Base-by-base conservation (phyloP, 1,139 yeast species). In the Hyphopichia fennica region DNA sequence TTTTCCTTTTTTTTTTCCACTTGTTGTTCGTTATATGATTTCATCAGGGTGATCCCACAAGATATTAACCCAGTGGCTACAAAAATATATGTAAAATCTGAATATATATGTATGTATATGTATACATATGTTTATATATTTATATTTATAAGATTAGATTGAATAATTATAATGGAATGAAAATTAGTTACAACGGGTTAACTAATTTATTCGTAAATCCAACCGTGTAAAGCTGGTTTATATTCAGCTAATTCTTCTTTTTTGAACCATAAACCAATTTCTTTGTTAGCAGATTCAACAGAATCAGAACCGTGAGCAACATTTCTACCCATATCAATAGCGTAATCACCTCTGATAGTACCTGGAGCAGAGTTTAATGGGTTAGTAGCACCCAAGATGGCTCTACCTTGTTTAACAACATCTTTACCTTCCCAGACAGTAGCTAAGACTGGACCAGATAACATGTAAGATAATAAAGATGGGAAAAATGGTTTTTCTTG, bases 371-470 rank as follows among this genome's bases (percentile, higher is more conserved):
- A 87, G 62, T 80, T 83, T 69, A 87, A 82, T 69, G 99, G 99
- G 88, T 95, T 91, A 77, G 99, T 95, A 60, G 99, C 98, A 77
- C 99, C 99, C 65, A 95, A 84, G 69, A 95, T 84, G 64, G 81
- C 85, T 80, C 99, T 88, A 71, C 99, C 99, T 74, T 88, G 96
- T 81, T 90, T 90, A 73, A 95, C 99, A 70, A 84, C 99, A 67
- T 93, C 97, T 82, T 91, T 93, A 76, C 99, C 99, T 77, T 95
- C 98, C 99, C 99, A 95, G 62, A 91, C 98, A 69, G 96, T 95
- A 61, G 99, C 99, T 63, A 93, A 82, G 60, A 95, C 88, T 69
- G 99, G 99, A 61, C 99, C 99, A 53, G 97, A 89, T 70, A 81
- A 80, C 99, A 95, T 93, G 90, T 91, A 91, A 59, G 90, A 79